Evolutionary conservation across 768 basidiomycete genomes (phyloP).

Genomic region (Phanerochaete sordida): DNA sequence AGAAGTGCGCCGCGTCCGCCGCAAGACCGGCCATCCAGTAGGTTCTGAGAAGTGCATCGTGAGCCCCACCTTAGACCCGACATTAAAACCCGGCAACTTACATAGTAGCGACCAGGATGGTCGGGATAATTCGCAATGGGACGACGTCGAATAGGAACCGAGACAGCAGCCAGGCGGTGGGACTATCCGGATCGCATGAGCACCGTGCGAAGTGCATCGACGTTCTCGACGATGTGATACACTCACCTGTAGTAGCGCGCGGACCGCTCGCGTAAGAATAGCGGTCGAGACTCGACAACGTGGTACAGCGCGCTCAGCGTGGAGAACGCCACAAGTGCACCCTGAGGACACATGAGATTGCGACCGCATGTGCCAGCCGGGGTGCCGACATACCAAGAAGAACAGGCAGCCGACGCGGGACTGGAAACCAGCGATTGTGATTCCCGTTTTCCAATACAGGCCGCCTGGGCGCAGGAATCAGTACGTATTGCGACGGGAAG

Average conservation of each 20-base stretch:
- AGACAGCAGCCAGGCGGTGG: constrained; percentile 88
- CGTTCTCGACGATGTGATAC: neutral
- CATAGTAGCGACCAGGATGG: constrained; percentile 83
- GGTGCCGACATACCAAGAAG: constrained; percentile 63
- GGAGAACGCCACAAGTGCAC: constrained; percentile 88
- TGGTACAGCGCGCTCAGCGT: constrained; percentile 89
- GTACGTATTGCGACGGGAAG: neutral
- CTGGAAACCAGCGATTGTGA: constrained; percentile 90
- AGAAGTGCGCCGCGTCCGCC: constrained; percentile 74
- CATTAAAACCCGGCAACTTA: constrained; percentile 35
- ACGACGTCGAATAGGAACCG: constrained; percentile 87
- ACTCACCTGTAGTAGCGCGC: constrained; percentile 84
- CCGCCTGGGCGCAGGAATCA: constrained; percentile 50
- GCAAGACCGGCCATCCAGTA: constrained; percentile 96
- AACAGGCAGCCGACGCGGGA: constrained; percentile 91
- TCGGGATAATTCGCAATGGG: constrained; percentile 85
- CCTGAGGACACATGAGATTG: constrained; percentile 37
- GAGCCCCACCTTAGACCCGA: neutral
- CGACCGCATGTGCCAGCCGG: neutral
- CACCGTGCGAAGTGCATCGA: neutral
- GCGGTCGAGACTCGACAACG: constrained; percentile 73
- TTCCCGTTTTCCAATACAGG: constrained; percentile 75
- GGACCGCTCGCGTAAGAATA: constrained; percentile 90
- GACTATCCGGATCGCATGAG: constrained; percentile 39
- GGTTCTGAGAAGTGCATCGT: constrained; percentile 43